phyloP scores from a whole-genome alignment of 495 filamentous ascomycete species.

The Penicillium coffeae region DNA sequence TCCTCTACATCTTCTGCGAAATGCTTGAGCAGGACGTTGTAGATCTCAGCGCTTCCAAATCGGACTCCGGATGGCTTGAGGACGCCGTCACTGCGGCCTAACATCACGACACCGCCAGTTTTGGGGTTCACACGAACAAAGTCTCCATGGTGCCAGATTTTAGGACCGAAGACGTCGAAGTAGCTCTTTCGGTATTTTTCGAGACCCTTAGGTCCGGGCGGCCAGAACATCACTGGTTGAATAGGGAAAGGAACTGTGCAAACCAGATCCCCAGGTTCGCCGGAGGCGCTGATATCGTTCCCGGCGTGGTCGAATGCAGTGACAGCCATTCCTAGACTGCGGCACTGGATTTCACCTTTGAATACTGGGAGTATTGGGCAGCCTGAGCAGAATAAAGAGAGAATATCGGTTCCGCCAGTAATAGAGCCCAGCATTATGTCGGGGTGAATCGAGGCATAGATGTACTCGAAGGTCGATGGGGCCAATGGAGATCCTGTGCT shows the following conservation, averaged over 20 bases:
- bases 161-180: conserved; percentile 71
- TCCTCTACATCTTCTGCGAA: conserved; percentile 77
- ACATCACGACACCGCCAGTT: conserved; percentile 78
- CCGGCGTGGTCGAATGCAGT: conserved; percentile 65
- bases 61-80: conserved; percentile 83
- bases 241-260: conserved; percentile 84
- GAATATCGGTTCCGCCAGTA: conserved; percentile 88
- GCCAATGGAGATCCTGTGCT: conserved; percentile 89
- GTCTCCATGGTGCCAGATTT: conserved; percentile 93
- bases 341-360: conserved; percentile 84
- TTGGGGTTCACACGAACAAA: conserved; percentile 73
- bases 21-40: conserved; percentile 79
- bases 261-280: conserved; percentile 83
- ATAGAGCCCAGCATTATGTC: conserved; percentile 78
- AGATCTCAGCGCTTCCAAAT: conserved; percentile 89
- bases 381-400: conserved; percentile 86
- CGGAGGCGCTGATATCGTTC: conserved; percentile 47
- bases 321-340: conserved; percentile 88
- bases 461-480: conserved; percentile 86
- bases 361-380: conserved; percentile 84
- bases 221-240: conserved; percentile 85
- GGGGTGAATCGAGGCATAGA: conserved; percentile 74
- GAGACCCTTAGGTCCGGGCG: conserved; percentile 57
- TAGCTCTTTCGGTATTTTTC: conserved; percentile 77
- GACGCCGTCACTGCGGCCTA: conserved; percentile 86